Conservation (phyloP, 2,329 filamentous ascomycete genomes). For the Monilinia aucupariae region DNA sequence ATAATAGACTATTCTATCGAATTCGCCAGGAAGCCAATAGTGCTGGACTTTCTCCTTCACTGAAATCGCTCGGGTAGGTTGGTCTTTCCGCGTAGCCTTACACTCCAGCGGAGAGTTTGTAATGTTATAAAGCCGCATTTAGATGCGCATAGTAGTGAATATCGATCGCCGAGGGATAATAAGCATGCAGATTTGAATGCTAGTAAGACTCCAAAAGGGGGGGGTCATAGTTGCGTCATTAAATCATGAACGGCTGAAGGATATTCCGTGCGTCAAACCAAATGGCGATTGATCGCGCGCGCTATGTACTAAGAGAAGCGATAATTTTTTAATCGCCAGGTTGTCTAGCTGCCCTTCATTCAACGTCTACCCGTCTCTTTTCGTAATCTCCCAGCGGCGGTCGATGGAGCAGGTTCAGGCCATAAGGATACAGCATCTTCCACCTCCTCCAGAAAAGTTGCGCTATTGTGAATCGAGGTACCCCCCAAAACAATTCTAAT, state of each 20-base stretch:
- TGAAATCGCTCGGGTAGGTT: background rate
- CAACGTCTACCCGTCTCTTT: conserved; percentile 34
- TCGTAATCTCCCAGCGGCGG: conserved; percentile 34
- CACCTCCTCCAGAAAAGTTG: conserved; percentile 83
- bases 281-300: background rate
- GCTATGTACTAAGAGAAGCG: background rate
- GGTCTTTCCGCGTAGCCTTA: background rate
- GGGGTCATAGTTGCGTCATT: too few species aligned
- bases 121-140: background rate
- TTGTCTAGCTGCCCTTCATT: background rate
- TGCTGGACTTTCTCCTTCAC: background rate
- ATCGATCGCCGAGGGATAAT: too few species aligned
- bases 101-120: background rate
- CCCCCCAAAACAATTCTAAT: conserved; percentile 85
- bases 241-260: background rate
- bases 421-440: conserved; percentile 82
- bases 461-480: conserved; percentile 82
- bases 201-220: background rate
- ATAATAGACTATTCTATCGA: background rate
- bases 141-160: background rate
- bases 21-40: too few species aligned
- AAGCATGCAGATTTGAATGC: too few species aligned
- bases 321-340: background rate
- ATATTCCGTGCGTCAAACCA: background rate
- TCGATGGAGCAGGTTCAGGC: conserved; percentile 56